Base-by-base conservation (phyloP, 169 alveolate genomes). In the Plasmodium blacklocki region DNA sequence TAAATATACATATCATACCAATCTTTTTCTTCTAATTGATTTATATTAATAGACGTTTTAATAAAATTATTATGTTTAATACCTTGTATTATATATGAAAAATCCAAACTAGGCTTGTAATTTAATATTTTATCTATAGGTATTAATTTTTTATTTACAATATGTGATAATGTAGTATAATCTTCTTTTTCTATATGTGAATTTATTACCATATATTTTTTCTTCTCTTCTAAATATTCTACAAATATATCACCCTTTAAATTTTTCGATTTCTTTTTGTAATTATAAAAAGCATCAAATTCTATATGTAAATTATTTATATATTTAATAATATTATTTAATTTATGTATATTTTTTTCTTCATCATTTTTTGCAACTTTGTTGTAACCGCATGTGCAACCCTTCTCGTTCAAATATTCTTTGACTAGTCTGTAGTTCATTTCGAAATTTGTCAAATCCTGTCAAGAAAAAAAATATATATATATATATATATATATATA, bases 211-310 rank as follows among this genome's bases (percentile, higher is more conserved):
- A 80, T 80, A n/a, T 71, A 67, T 43, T 80, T 80, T 68, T 80
- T 80, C 50, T 80, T 80, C 49, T 71, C 75, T 59, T 80, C 73
- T 15, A 80, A 72, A 67, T 67, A 80, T 18, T 29, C 62, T 14
- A 80, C 83, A 29, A 80, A 80, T 64, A 68, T 54, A 52, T 80
- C 90, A 6, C 70, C 83, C 18, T 58, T 21, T 45, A 80, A 29
- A 3, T 80, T 58, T 62, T 80, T 80, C 14, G 90, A 73, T 60
- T 29, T 80, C 60, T 80, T 80, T 39, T 80, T 80, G 67, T 80
- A 80, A 71, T 54, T 80, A 21, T 59, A 80, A 72, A 67, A 80
- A n/a, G 90, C 90, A 15, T 67, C 90, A 71, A 50, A 80, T 80
- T 80, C 90, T 12, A 8, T 45, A 50, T 80, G 90, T 45, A 80